A percentile compares a stretch with the other conserved stretches of the same genome.
These are phyloP conservation scores for Bipolaris bicolor DNA, from an alignment of 2,329 filamentous ascomycete species.

Conservation along the genomic window DNA sequence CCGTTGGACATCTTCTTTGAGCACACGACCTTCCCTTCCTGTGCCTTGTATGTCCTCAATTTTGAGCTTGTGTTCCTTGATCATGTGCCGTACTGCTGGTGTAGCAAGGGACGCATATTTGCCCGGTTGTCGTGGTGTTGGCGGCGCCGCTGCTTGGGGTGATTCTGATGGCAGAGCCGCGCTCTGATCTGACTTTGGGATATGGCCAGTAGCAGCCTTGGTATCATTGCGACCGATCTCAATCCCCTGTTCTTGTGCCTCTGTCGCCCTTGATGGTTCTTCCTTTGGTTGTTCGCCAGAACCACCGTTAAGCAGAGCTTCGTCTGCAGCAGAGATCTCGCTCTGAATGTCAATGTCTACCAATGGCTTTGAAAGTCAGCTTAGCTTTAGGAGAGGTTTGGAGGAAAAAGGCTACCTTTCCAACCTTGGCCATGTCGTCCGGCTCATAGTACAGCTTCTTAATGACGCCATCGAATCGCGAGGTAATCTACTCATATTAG, in stretches of 20 bases:
- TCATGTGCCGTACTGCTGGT: constrained; percentile 87
- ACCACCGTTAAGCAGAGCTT: constrained; percentile 48
- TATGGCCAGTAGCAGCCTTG: constrained; percentile 31
- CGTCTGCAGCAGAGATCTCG: constrained; percentile 69
- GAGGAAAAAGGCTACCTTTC: constrained; percentile 59
- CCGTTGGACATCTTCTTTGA: constrained; percentile 85
- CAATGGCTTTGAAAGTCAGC: constrained; percentile 65
- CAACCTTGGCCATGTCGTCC: constrained; percentile 95
- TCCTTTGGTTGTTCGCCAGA: constrained; percentile 37
- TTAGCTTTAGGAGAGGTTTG: neutral
- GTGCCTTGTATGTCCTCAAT: constrained; percentile 82
- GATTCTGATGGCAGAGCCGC: constrained; percentile 30
- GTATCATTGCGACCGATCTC: constrained; percentile 46
- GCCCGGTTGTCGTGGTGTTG: constrained; percentile 53
- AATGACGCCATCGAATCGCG: constrained; percentile 90
- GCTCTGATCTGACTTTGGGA: constrained; percentile 22
- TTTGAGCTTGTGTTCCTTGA: constrained; percentile 77
- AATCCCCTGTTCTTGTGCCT: constrained; percentile 29
- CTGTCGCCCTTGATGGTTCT: constrained; percentile 1
- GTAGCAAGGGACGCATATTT: constrained; percentile 81
- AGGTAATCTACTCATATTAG: constrained; percentile 75
- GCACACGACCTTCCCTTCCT: constrained; percentile 86
- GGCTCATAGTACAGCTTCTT: constrained; percentile 96
- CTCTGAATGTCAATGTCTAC: constrained; percentile 94
- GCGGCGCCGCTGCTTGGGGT: constrained; percentile 21